Percentiles rank a stretch among this genome's conserved stretches.
Evolutionary conservation across 805 yeast species (phyloP).

Genomic region (Hanseniaspora mollemarum): DNA sequence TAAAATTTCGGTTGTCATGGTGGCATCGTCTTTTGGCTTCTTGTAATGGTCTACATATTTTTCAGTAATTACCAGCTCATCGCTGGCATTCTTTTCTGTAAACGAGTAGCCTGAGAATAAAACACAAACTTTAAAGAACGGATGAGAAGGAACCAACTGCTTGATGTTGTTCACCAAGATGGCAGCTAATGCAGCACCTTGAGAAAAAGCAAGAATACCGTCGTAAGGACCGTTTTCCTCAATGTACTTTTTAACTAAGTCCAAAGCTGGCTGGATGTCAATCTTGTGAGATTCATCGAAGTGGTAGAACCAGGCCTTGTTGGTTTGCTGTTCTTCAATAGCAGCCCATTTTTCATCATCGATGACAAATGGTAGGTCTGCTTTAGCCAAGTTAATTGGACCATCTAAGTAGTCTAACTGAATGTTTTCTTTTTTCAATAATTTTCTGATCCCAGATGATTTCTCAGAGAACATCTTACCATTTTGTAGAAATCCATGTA

Average conservation of each 20-base stretch:
- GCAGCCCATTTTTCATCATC: constrained; percentile 42
- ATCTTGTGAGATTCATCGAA: constrained; percentile 38
- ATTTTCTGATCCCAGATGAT: constrained; percentile 78
- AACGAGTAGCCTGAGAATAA: constrained; percentile 58
- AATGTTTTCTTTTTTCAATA: constrained; percentile 49
- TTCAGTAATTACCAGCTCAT: constrained; percentile 31
- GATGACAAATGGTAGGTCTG: constrained; percentile 65
- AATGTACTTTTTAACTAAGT: constrained; percentile 39
- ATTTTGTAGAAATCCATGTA: constrained; percentile 85
- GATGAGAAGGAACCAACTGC: constrained; percentile 39
- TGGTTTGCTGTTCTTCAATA: constrained; percentile 37
- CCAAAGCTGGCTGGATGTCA: constrained; percentile 43
- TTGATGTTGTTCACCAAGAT: constrained; percentile 51
- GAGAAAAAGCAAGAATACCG: constrained; percentile 85
- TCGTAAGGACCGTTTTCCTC: constrained; percentile 67
- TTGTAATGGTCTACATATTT: constrained; percentile 29
- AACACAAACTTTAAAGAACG: constrained; percentile 55
- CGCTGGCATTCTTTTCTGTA: constrained; percentile 32
- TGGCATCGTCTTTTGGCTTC: constrained; percentile 20
- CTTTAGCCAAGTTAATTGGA: constrained; percentile 51
- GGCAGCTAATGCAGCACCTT: constrained; percentile 84
- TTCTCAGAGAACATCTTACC: constrained; percentile 76
- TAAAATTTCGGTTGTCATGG: constrained; percentile 37
- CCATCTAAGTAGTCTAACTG: constrained; percentile 71
- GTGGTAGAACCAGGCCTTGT: constrained; percentile 69